Evolutionary conservation across 352 stramenopile species (phyloP).

Genomic region (Phytopythium mirpurense): DNA sequence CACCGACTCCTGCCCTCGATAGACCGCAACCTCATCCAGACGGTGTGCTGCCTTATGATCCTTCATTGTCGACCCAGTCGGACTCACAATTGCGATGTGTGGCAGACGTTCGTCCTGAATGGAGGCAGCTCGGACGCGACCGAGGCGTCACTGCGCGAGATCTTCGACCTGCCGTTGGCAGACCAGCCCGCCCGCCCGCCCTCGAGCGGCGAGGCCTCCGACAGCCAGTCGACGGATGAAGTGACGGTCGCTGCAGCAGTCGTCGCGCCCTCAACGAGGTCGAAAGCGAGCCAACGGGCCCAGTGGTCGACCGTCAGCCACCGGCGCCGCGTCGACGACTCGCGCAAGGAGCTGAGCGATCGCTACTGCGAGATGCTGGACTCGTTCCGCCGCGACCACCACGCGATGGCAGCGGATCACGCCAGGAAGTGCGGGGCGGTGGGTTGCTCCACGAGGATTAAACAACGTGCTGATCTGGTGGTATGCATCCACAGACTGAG

Average conservation of each 20-base stretch:
- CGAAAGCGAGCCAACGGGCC: conserved; percentile 7
- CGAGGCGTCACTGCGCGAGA: conserved; percentile 55
- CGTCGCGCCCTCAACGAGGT: too few relatives aligned
- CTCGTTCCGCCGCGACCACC: conserved; percentile 51
- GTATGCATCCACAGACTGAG: conserved; percentile 43
- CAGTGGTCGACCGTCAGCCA: conserved; percentile 46
- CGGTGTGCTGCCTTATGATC: too few relatives aligned
- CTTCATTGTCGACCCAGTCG: conserved; percentile 8
- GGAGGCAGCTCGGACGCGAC: conserved; percentile 56
- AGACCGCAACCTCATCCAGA: conserved; percentile 46
- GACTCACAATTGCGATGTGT: neutral
- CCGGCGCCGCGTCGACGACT: conserved; percentile 47
- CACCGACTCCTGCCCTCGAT: conserved; percentile 50
- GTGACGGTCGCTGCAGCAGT: conserved; percentile 11
- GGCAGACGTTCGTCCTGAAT: conserved; percentile 67
- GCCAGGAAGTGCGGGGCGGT: conserved; percentile 41
- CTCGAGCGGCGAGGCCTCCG: too few relatives aligned
- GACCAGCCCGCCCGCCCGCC: too few relatives aligned
- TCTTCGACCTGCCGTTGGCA: conserved; percentile 44
- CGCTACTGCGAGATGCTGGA: conserved; percentile 51
- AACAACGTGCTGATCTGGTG: too few relatives aligned
- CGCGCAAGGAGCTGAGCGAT: conserved; percentile 45
- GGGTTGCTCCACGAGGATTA: conserved; percentile 5
- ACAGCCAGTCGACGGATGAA: too few relatives aligned
- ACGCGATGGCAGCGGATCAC: conserved; percentile 45